phyloP scores from a whole-genome alignment of 2,329 filamentous ascomycete species.

The Knoxdaviesia proteae region DNA sequence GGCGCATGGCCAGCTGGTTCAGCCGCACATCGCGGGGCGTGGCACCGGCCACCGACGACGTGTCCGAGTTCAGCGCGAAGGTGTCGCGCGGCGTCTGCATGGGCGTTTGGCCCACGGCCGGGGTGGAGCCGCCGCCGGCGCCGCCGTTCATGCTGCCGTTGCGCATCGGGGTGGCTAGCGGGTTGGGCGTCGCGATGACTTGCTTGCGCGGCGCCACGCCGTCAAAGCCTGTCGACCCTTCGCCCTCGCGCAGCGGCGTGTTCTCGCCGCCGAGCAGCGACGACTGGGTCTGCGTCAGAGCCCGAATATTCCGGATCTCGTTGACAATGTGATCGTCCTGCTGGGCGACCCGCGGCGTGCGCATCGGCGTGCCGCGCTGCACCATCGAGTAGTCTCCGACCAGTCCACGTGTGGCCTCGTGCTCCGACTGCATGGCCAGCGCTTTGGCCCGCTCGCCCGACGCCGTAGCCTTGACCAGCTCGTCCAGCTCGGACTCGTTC shows the following conservation, averaged over 20 bases:
- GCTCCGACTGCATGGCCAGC: constrained; percentile 58
- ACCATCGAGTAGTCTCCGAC: constrained; percentile 73
- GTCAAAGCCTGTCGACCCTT: constrained; percentile 70
- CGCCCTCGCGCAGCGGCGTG: constrained; percentile 64
- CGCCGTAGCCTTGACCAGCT: constrained; percentile 98
- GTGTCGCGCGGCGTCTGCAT: constrained; percentile 75
- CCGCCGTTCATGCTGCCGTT: constrained; percentile 21
- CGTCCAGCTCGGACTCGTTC: constrained; percentile 77
- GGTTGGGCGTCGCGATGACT: constrained; percentile 77
- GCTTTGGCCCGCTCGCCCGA: constrained; percentile 68
- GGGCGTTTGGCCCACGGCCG: constrained; percentile 56
- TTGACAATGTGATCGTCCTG: constrained; percentile 94
- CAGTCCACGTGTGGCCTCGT: constrained; percentile 65
- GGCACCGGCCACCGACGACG: constrained; percentile 40
- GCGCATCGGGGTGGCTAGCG: constrained; percentile 74
- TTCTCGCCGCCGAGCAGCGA: constrained; percentile 88
- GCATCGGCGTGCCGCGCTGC: constrained; percentile 66
- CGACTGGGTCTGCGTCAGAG: constrained; percentile 82
- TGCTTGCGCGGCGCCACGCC: constrained; percentile 65
- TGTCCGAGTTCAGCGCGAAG: constrained; percentile 60
- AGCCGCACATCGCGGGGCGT: constrained; percentile 60
- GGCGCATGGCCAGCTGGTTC: constrained; percentile 46
- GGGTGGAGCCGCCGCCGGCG: constrained; percentile 46
- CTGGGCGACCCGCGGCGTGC: constrained; percentile 75
- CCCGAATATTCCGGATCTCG: constrained; percentile 83